phyloP scores from a whole-genome alignment of 179 eudicot genomes.

The Gypsophila paniculata region DNA sequence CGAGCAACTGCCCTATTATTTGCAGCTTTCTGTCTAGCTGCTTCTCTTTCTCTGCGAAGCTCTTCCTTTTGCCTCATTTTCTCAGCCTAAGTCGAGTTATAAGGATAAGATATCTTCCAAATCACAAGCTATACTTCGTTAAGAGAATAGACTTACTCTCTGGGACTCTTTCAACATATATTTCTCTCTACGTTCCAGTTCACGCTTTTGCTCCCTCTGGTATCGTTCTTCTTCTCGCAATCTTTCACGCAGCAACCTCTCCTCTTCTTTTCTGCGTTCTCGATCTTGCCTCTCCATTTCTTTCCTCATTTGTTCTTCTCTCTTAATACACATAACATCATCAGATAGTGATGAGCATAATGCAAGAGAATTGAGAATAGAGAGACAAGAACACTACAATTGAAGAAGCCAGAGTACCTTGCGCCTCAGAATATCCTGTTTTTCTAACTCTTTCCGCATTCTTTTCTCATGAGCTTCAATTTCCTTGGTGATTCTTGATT shows the following conservation, averaged over 20 bases:
- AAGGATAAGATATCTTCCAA: slow-evolving; percentile 9
- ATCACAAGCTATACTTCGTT: neutral
- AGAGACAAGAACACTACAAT: neutral
- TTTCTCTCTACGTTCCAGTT: slow-evolving; percentile 81
- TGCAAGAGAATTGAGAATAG: neutral
- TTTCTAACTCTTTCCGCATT: slow-evolving; percentile 78
- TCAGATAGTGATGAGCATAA: slow-evolving; percentile 22
- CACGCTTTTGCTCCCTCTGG: slow-evolving; percentile 86
- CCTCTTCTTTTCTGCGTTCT: slow-evolving; percentile 85
- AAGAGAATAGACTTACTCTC: slow-evolving; percentile 44
- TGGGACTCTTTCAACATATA: slow-evolving; percentile 61
- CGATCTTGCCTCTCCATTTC: slow-evolving; percentile 95
- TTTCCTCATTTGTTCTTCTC: slow-evolving; percentile 86
- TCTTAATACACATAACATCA: slow-evolving; percentile 38
- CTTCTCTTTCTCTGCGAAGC: slow-evolving; percentile 77
- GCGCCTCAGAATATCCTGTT: slow-evolving; percentile 73
- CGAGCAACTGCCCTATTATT: slow-evolving; percentile 88
- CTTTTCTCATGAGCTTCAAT: slow-evolving; percentile 81
- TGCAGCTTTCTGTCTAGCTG: slow-evolving; percentile 88
- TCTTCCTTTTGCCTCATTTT: slow-evolving; percentile 81
- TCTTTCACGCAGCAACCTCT: slow-evolving; percentile 77
- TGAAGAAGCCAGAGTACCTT: slow-evolving; percentile 48
- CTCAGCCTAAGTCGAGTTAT: slow-evolving; percentile 51
- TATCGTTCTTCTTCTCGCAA: slow-evolving; percentile 84
- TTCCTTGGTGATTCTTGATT: slow-evolving; percentile 75